Evolutionary conservation across 2,329 filamentous ascomycete genomes (phyloP).

Genomic region (Reticulascus tulasneorum): DNA sequence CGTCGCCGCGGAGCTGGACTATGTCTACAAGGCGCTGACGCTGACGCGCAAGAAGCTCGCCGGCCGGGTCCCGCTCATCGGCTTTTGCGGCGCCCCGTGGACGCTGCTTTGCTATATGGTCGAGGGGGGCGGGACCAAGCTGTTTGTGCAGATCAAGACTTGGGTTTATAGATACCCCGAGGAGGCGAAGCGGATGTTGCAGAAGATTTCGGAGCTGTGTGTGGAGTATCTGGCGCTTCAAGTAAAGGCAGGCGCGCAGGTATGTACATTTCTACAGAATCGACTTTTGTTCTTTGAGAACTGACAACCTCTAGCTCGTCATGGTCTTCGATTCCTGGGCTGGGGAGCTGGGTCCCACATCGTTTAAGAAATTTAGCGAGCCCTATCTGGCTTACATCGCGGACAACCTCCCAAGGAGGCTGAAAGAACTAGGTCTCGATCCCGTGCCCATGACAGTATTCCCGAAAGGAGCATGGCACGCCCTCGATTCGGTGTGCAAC

Average conservation of each 20-base stretch:
- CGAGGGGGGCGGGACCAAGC: constrained; percentile 91
- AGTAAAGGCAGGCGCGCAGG: constrained; percentile 88
- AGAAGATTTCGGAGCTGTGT: constrained; percentile 91
- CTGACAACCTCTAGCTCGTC: constrained; percentile 54
- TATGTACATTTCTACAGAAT: constrained; percentile 27
- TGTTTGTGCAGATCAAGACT: constrained; percentile 91
- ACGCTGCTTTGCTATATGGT: constrained; percentile 99
- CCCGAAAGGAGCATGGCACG: constrained; percentile 96
- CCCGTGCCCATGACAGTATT: constrained; percentile 96
- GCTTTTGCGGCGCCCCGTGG: constrained; percentile 96
- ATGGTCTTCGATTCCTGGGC: constrained; percentile 99
- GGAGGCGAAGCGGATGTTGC: constrained; percentile 74
- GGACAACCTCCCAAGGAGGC: constrained; percentile 68
- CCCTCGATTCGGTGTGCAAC: constrained; percentile 79
- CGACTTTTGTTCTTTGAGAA: constrained; percentile 2
- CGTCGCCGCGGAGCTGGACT: constrained; percentile 78
- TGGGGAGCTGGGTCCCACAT: constrained; percentile 79
- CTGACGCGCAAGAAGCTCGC: constrained; percentile 82
- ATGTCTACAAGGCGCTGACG: constrained; percentile 94
- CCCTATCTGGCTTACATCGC: constrained; percentile 86
- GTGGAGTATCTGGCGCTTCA: constrained; percentile 92
- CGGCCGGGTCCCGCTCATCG: constrained; percentile 87
- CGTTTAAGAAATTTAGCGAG: constrained; percentile 80
- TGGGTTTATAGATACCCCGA: constrained; percentile 91
- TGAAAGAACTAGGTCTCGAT: constrained; percentile 71